Conservation (phyloP, 352 stramenopile genomes). For the Pythium volutum region DNA sequence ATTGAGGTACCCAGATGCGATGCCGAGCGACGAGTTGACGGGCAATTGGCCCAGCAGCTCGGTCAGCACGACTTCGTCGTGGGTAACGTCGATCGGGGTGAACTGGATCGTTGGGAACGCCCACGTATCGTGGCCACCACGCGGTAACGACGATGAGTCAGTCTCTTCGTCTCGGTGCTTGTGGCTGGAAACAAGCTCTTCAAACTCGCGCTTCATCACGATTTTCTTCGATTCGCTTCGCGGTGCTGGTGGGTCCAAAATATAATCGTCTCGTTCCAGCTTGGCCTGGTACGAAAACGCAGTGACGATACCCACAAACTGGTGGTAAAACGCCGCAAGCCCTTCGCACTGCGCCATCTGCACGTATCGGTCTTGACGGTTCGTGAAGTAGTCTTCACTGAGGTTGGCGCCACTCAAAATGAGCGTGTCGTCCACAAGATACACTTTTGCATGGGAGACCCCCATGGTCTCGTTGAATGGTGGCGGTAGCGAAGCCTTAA, state of each 20-base stretch:
- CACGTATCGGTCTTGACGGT: constrained; percentile 79
- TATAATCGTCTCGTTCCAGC: constrained; percentile 18
- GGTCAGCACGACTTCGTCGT: constrained; percentile 55
- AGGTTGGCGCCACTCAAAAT: constrained; percentile 83
- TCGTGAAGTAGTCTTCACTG: constrained; percentile 83
- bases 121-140: constrained; percentile 41
- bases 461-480: constrained; percentile 84
- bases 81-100: constrained; percentile 48
- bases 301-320: constrained; percentile 56
- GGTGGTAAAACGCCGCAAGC: constrained; percentile 66
- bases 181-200: constrained; percentile 34
- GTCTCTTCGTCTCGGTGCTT: constrained; percentile 24
- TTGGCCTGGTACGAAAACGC: constrained; percentile 44
- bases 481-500: constrained; percentile 56
- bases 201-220: constrained; percentile 41
- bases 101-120: constrained; percentile 78
- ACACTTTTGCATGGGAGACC: constrained; percentile 83
- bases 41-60: constrained; percentile 47
- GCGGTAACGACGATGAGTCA: not conserved
- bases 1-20: constrained; percentile 81
- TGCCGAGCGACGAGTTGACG: constrained; percentile 42
- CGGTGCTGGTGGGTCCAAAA: not conserved
- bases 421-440: constrained; percentile 76
- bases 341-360: constrained; percentile 46
- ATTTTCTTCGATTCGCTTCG: constrained; percentile 13